Base-by-base conservation (phyloP, 2,329 filamentous ascomycete species). In the Arthroderma sp. region DNA sequence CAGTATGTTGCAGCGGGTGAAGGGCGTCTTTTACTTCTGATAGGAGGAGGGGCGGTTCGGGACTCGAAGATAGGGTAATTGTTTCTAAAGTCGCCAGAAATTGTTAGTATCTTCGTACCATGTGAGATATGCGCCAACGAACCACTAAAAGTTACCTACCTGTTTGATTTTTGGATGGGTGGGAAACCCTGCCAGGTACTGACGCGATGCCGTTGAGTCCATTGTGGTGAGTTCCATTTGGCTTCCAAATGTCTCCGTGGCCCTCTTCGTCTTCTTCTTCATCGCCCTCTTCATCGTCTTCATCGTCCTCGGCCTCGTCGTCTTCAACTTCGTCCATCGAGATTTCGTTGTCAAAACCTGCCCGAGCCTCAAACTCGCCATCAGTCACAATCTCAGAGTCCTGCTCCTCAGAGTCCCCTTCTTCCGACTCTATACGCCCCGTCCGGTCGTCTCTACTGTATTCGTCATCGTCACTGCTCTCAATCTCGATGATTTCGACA, bases 1-100 rank as follows among this genome's bases (percentile, higher is more conserved):
- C 83, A 63, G 83, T 82, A 62, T 80, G 77, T 68, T 81, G 81
- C 62, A 86, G 73, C 17, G 81, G 81, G 63, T 81, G 78, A 31
- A 84, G 70, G 33, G 77, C 76, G 64, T 80, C 73, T 56, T 74
- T 73, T 19, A 78, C 71, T 61, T 76, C 74, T 23, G 75, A 72
- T 15, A 75, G 76, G 56, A 75, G 72, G 39, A 74, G 66, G 55
- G 63, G 63, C 11, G 63, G 58, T 57, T 60, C 41, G 23, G 47
- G 49, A 21, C 33, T 39, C 6, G 52, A 49, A 17, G 59, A 56
- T 6, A 58, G 61, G n/a, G 62, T 65, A 33, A 62, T 61, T 49
- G 54, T 31, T 23, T 55, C 56, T 60, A 57, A 21, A 28, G 6
- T 33, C 28, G 28, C n/a, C 41, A 51, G n/a, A n/a, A n/a, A 43